Evolutionary conservation across 306 rosid species (phyloP).

Genomic region (Gillenia trifoliata): DNA sequence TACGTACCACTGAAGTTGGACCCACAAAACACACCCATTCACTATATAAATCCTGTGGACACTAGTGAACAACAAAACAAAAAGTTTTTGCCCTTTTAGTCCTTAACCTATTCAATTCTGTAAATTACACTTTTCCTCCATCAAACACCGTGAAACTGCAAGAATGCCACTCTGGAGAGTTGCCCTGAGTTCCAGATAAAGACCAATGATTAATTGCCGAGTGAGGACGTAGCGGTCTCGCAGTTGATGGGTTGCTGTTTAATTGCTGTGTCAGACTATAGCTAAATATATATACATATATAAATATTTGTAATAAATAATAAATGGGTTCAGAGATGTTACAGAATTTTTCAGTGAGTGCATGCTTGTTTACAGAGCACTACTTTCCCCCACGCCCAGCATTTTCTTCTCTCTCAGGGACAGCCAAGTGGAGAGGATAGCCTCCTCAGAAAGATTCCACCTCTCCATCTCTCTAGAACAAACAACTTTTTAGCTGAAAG

Average conservation of each 20-base stretch:
- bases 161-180: background rate
- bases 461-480: slow-evolving; percentile 11
- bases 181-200: background rate
- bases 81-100: background rate
- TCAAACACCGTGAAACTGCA: background rate
- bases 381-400: background rate
- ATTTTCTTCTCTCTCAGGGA: background rate
- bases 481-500: background rate
- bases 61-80: background rate
- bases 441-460: background rate
- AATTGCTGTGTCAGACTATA: slow-evolving; percentile 9
- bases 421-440: slow-evolving; percentile 24
- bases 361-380: slow-evolving; percentile 21
- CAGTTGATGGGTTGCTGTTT: background rate
- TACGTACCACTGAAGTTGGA: no score
- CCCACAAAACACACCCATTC: background rate
- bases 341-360: slow-evolving; percentile 11
- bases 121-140: background rate
- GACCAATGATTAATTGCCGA: background rate
- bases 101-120: background rate
- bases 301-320: background rate
- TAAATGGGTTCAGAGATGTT: background rate
- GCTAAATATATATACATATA: background rate
- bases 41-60: background rate
- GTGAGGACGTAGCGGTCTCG: slow-evolving; percentile 1